Evolutionary conservation across 2,329 filamentous ascomycete species (phyloP), one percentile per base, ranked within the genome.

Genomic region (Dactylellina drechsleri): DNA sequence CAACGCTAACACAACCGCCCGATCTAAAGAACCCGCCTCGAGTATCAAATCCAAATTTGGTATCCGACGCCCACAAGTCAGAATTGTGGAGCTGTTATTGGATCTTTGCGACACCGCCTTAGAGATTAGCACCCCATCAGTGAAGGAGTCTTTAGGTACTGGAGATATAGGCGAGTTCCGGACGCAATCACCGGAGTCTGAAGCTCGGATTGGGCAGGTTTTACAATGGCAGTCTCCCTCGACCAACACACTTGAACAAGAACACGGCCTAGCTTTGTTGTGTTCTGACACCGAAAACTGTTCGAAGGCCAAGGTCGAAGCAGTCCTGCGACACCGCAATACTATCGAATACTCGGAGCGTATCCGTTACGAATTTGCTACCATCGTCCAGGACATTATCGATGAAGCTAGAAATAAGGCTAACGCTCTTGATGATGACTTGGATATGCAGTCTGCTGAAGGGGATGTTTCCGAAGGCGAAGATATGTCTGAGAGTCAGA

Each of bases 261-360:
- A 98, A 81, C 92, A 96, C 80, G 95, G 95, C 0, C 84, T 99
- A 23, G 90, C 92, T 43, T 82, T 93, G 26, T 84, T 99, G n/a
- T 97, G 93, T 81, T 87, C 91, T 13, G 95, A 99, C 80, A 98
- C 93, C 0, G 92, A 95, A 81, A 89, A 87, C 79, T 87, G 92
- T 45, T 91, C 93, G 26, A 92, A 89, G 79, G 87, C 91, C 52
- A 99, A 99, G 81, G 92, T 98, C 1, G 95, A 99, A 79, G 92
- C 94, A 3, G 92, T 98, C 5, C 89, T 96, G 77, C 91, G 95
- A 40, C 92, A 98, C 82, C 90, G 94, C 59, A 90, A 91, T 79
- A 96, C 98, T 59, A 89, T 99, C 36, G 95, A 99, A 81, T 99
- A 99, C 81, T 90, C 93, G 0, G 95, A 99, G 83, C 90, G 96